Percentiles rank a stretch among this genome's conserved stretches.
phyloP scores from a whole-genome alignment of 2,329 filamentous ascomycete species.

The Phialophora expanda region DNA sequence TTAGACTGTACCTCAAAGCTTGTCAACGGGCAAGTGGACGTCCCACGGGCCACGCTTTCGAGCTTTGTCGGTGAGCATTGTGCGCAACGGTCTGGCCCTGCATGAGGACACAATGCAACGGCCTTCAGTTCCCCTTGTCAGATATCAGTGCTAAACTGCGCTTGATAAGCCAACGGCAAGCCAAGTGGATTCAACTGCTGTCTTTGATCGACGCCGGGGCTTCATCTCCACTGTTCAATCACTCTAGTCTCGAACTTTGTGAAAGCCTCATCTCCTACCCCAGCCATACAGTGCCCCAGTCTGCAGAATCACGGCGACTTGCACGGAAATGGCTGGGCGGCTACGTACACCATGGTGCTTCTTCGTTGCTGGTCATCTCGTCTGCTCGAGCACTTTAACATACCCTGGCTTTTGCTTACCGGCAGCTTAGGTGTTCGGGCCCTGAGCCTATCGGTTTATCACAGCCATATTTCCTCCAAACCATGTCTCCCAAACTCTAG shows the following conservation, averaged over 20 bases:
- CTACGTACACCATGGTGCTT: slow-evolving; percentile 12
- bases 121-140: slow-evolving; percentile 16
- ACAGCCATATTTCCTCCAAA: slow-evolving; percentile 15
- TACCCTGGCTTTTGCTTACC: slow-evolving; percentile 22
- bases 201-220: slow-evolving; percentile 31
- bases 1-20: too few species aligned
- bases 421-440: slow-evolving; percentile 11
- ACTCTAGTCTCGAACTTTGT: slow-evolving; percentile 31
- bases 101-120: neutral
- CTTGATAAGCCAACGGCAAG: slow-evolving; percentile 13
- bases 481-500: slow-evolving; percentile 15
- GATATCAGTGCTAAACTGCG: slow-evolving; percentile 12
- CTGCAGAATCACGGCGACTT: slow-evolving; percentile 16
- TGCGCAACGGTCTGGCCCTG: neutral
- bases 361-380: slow-evolving; percentile 26
- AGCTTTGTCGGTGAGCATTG: slow-evolving; percentile 18
- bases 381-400: slow-evolving; percentile 21
- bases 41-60: neutral
- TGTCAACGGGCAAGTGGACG: neutral
- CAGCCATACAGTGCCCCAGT: slow-evolving; percentile 28
- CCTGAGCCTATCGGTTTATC: slow-evolving; percentile 16
- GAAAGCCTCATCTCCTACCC: slow-evolving; percentile 38
- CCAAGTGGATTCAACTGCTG: slow-evolving; percentile 8
- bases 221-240: slow-evolving; percentile 25
- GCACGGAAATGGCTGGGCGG: slow-evolving; percentile 27